Conservation (phyloP, 139 green algal genomes). For the Diplosphaera chodatii region DNA sequence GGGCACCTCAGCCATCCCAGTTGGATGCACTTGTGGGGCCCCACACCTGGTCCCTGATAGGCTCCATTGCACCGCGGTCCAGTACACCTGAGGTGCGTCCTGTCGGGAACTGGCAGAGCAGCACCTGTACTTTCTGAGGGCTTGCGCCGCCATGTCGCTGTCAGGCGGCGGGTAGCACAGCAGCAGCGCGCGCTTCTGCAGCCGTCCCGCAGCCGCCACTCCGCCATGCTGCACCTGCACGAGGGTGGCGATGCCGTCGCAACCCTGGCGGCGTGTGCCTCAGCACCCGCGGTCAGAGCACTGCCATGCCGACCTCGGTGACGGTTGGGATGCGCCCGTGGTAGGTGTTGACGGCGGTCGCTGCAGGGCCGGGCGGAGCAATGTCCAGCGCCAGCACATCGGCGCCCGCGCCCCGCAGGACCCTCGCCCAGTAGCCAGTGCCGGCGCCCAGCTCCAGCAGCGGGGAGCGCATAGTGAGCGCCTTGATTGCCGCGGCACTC, state of each 20-base stretch:
- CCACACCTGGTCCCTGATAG: no score
- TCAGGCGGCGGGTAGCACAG: slow-evolving; percentile 1
- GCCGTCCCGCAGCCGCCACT: not conserved
- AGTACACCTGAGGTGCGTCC: no score
- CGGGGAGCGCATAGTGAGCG: not conserved
- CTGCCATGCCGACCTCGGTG: no score
- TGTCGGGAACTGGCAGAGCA: not conserved
- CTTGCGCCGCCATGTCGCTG: not conserved
- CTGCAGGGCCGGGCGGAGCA: not conserved
- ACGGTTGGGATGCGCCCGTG: not conserved
- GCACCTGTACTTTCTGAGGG: not conserved
- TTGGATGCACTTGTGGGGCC: no score
- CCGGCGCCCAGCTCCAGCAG: slow-evolving; percentile 4
- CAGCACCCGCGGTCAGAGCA: no score
- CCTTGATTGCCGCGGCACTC: not conserved
- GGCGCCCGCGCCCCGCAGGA: not conserved
- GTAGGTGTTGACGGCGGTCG: not conserved
- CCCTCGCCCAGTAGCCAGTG: not conserved
- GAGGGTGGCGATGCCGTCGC: no score
- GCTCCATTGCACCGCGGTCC: no score
- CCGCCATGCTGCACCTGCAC: not conserved
- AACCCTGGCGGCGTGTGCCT: no score
- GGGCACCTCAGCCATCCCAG: no score
- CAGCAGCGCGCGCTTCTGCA: not conserved
- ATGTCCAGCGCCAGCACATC: not conserved